Evolutionary conservation across 768 basidiomycete genomes (phyloP), one percentile per base, ranked within the genome.

Genomic region (Dictyophora rubrovolvata): DNA sequence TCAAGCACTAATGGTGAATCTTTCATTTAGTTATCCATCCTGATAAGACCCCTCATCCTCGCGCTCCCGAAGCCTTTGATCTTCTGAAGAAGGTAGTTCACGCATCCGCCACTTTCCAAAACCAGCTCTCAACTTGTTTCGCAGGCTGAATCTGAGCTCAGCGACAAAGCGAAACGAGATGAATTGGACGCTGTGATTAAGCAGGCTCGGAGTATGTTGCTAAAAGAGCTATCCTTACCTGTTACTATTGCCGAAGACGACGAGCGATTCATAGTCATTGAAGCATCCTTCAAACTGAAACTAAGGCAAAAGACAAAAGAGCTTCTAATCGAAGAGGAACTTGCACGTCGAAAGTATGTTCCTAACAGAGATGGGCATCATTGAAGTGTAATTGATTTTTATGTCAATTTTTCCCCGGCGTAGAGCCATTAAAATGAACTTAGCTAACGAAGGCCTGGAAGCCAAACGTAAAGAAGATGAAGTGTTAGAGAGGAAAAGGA

Each of bases 381-480:
- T 50, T 33, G 21, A 36, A 54, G 60, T 28, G 10, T 20, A 48
- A 3, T 28, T 28, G 2, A 21, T 28, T 28, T 28, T 10, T 52
- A 46, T 49, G 48, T 34, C 21, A 22, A 10, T 20, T 22, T 14
- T 33, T 1, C 28, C 7, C 28, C 28, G n/a, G n/a, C n/a, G 7
- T 63, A 92, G 90, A 67, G 89, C 91, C 0, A 73, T 92, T 65
- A 93, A 93, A 76, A 84, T 92, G 83, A 91, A 91, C 68, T 71
- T 93, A 57, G 91, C 91, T 8, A 93, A 93, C 64, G 91, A 93
- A 70, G 92, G 92, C 2, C 74, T 93, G 5, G 93, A 95, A 68
- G 93, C 93, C n/a, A 79, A 85, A 65, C 89, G 87, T 77, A 93
- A 91, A 68, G 93, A 96, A 55, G 90, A 92, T 59, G 93, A 93